Evolutionary conservation across 106 monocot genomes (phyloP).

Genomic region (Dioscorea dumetorum): DNA sequence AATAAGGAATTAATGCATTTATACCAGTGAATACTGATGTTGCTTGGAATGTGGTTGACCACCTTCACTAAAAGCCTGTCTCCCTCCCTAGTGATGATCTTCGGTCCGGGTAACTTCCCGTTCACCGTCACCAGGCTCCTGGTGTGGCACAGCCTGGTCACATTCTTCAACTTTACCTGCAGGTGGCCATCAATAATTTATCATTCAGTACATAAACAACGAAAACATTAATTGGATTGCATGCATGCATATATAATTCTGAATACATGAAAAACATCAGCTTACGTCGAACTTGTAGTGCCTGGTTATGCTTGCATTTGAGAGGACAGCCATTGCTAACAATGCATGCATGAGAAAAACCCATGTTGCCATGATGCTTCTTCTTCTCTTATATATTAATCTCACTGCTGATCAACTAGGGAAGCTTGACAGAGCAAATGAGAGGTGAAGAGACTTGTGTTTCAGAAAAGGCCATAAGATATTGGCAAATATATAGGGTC

Average conservation of each 20-base stretch:
- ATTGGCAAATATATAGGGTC: constrained; percentile 7
- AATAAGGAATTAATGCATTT: too few species aligned
- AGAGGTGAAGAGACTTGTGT: background rate
- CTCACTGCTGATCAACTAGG: background rate
- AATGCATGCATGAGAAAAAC: constrained; percentile 6
- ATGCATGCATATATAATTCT: too few species aligned
- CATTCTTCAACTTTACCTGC: constrained; percentile 29
- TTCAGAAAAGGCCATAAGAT: too few species aligned
- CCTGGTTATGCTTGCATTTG: constrained; percentile 1
- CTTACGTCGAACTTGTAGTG: constrained; percentile 20
- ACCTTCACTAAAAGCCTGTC: constrained; percentile 35
- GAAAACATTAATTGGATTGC: background rate
- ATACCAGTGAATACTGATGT: constrained; percentile 52
- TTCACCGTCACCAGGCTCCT: constrained; percentile 48
- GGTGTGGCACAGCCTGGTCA: constrained; percentile 34
- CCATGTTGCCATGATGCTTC: background rate
- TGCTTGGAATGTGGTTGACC: constrained; percentile 35
- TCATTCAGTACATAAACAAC: background rate
- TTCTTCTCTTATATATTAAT: background rate
- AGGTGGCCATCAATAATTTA: background rate
- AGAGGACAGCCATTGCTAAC: background rate
- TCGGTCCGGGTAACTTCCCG: constrained; percentile 41
- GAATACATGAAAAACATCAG: background rate
- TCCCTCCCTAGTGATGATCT: constrained; percentile 37
- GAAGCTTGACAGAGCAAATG: background rate